Evolutionary conservation across 768 basidiomycete genomes (phyloP), one percentile per base, ranked within the genome.

Genomic region (Filobasidium floriforme): DNA sequence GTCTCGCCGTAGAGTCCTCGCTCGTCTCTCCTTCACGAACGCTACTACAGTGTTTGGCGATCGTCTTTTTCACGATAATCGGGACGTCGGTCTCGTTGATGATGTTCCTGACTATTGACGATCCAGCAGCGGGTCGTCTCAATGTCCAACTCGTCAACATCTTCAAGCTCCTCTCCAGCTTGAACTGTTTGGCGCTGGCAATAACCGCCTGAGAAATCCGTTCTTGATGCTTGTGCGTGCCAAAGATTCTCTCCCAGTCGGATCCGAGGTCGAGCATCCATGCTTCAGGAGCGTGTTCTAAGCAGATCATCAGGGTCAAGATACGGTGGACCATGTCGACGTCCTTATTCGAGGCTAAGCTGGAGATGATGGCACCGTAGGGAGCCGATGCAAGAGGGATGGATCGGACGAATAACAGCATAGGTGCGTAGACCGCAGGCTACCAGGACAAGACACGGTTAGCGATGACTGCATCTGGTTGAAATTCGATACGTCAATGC

Each of bases 361-460:
- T 66, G 4, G 64, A 63, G 12, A 76, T 65, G 19, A 77, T 24
- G 15, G 71, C 75, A 1, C 67, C 57, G 69, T 76, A 75, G 1
- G 76, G 73, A 12, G 63, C 76, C 24, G 74, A 69, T 19, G 75
- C 73, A 14, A 78, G 73, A 10, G 68, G 70, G 14, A 75, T 61
- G 1, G 73, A 70, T 28, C 77, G 71, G 19, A 73, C 69, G 32
- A 76, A 70, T 19, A 78, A 71, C 44, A 78, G 62, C n/a, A 76
- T 61, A 14, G 75, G 71, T 11, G 77, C 75, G 62, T 74, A 76
- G 1, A 76, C 73, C 24, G 77, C 73, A 22, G 75, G 72, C 73
- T 75, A 59, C 15, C 15, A 14, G 22, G 22, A 49, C 22, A 49
- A 24, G 7, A 24, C 59, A 57, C 51, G 10, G 32, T 26, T 37